Evolutionary conservation across 331 rosid species (phyloP), one percentile per base, ranked within the genome.

Genomic region (Arachis monticola): DNA sequence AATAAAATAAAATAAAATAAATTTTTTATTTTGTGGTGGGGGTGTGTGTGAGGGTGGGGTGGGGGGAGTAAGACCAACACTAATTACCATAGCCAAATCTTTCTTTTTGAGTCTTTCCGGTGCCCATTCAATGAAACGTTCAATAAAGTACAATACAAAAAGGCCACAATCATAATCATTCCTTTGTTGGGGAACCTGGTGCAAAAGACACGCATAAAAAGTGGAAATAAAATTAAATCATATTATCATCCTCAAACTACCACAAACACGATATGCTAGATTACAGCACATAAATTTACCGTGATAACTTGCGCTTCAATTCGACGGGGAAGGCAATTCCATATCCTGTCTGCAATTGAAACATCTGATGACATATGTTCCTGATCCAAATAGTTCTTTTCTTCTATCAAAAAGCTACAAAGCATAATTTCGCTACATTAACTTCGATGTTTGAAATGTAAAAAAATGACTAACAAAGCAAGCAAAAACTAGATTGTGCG

Each of bases 151-250:
- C 40, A 95, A 83, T 22, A 95, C 99, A 75, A 95, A 95, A 59
- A 90, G 91, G 73, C 99, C 99, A 73, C 99, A 95, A 46, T 95
- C 99, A 80, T 73, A 95, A 35, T 92, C 99, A 58, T 95, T 95
- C 86, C 83, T 87, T 80, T 95, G 99, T 78, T 95, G 99, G 7
- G 99, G 99, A 68, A 95, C 99, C 99, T 95, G 93, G 74, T 67
- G 75, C 52, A 48, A 74, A 61, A 65, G 80, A 47, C 38, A 30
- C 47, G 65, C 40, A 41, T 47, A 75, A 71, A 51, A 14, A 9
- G 66, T 22, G 8, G 46, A 73, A 52, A 42, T 60, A 53, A 69
- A 59, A 56, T 60, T 50, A 47, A 38, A 59, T 60, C 69, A 41
- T 60, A 59, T 56, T 3, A 59, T 60, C 69, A 50, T 72, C 47